phyloP scores from a whole-genome alignment of 805 yeast genomes.

The Metschnikowia kunwiensis region DNA sequence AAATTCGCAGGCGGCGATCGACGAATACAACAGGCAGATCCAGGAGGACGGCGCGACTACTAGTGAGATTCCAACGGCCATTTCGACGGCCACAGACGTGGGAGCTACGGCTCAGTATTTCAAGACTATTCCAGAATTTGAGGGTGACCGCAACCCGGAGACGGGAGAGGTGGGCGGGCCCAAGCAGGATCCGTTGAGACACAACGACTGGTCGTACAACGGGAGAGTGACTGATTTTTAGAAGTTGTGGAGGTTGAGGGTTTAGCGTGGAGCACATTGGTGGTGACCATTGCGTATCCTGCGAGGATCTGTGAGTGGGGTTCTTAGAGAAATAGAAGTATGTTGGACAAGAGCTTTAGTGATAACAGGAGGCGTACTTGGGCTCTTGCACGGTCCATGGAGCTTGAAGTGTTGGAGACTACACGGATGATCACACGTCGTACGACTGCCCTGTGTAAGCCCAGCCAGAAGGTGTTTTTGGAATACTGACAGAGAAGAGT shows the following conservation, averaged over 20 bases:
- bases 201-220: constrained; percentile 85
- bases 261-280: not conserved
- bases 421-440: too few relatives aligned
- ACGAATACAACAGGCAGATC: constrained; percentile 58
- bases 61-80: constrained; percentile 21
- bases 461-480: too few relatives aligned
- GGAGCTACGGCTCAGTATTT: constrained; percentile 69
- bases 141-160: constrained; percentile 86
- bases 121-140: constrained; percentile 88
- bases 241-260: not conserved
- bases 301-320: too few relatives aligned
- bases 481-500: too few relatives aligned
- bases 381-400: too few relatives aligned
- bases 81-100: constrained; percentile 47
- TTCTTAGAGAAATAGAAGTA: too few relatives aligned
- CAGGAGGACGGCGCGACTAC: constrained; percentile 19
- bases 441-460: too few relatives aligned
- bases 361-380: too few relatives aligned
- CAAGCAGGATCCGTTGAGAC: constrained; percentile 90
- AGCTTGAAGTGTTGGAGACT: too few relatives aligned
- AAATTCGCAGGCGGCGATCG: constrained; percentile 71
- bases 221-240: constrained; percentile 95
- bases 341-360: too few relatives aligned
- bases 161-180: constrained; percentile 98
- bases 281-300: too few relatives aligned